These are phyloP conservation scores for Hordeum pubiflorum DNA, from an alignment of 202 grass and related monocot genomes.

Conservation along the genomic window DNA sequence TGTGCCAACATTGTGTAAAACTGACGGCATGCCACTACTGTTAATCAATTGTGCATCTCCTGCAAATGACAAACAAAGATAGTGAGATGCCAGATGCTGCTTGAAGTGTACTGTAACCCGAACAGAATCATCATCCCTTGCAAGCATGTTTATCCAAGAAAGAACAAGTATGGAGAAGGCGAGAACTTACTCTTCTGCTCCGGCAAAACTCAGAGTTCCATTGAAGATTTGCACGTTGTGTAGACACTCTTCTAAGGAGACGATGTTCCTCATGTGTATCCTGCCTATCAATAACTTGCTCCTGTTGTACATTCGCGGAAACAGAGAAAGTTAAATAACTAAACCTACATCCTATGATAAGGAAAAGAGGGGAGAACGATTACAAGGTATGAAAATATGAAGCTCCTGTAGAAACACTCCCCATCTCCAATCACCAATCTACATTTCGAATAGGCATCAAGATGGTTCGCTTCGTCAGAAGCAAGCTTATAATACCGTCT, in stretches of 20 bases:
- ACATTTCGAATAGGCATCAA: conserved; percentile 9
- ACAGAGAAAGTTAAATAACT: not conserved
- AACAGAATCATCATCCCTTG: conserved; percentile 13
- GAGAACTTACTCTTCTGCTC: conserved; percentile 12
- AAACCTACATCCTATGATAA: conserved; percentile 10
- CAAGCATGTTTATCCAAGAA: conserved; percentile 1
- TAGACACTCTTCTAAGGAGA: conserved; percentile 21
- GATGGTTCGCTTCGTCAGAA: not conserved
- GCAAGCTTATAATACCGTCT: not conserved
- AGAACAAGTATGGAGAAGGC: not conserved
- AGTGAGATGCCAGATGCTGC: not conserved
- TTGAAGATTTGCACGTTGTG: not conserved
- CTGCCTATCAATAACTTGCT: conserved; percentile 38
- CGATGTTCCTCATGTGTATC: conserved; percentile 26
- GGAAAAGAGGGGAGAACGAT: not conserved
- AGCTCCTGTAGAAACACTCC: conserved; percentile 43
- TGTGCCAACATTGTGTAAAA: conserved; percentile 1
- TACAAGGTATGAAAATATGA: conserved; percentile 41
- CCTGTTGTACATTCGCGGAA: conserved; percentile 19
- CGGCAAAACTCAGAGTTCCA: not conserved
- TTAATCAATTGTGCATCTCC: conserved; percentile 20
- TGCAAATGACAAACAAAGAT: conserved; percentile 13
- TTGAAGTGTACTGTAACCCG: conserved; percentile 1
- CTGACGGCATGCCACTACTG: not conserved
- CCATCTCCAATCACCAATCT: conserved; percentile 27